phyloP scores from a whole-genome alignment of 495 filamentous ascomycete genomes.

The Xylaria nigripes region DNA sequence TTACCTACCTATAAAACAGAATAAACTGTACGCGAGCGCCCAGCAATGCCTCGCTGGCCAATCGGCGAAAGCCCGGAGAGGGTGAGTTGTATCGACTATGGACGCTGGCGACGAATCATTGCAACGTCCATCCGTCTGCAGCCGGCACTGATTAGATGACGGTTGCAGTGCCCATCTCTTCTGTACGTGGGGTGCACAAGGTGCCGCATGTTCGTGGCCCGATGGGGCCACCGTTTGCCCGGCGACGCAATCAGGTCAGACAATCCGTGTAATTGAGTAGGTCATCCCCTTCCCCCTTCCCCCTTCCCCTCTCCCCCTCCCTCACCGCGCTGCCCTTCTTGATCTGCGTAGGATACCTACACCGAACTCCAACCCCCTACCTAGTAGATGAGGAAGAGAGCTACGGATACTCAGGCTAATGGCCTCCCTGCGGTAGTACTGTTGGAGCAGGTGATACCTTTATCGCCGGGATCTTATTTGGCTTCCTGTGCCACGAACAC shows the following conservation, averaged over 20 bases:
- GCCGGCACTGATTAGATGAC: constrained; percentile 19
- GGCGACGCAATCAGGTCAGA: constrained; percentile 33
- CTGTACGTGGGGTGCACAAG: constrained; percentile 62
- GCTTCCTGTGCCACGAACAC: constrained; percentile 41
- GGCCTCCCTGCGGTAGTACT: constrained; percentile 39
- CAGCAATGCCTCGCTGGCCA: constrained; percentile 45
- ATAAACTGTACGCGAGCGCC: constrained; percentile 39
- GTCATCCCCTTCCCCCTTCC: constrained; percentile 26
- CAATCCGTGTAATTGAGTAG: constrained; percentile 53
- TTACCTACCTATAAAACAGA: constrained; percentile 24
- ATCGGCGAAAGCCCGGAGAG: constrained; percentile 31
- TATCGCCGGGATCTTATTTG: constrained; percentile 62
- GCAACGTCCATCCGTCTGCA: constrained; percentile 12
- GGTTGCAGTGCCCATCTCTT: constrained; percentile 45
- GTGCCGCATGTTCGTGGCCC: constrained; percentile 42
- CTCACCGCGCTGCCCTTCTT: constrained; percentile 2
- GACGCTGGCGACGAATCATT: constrained; percentile 11
- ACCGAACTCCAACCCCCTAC: not conserved
- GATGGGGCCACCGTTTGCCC: constrained; percentile 32
- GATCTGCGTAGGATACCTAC: not conserved
- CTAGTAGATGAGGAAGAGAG: not conserved
- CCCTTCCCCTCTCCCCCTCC: not conserved
- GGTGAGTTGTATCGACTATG: constrained; percentile 32
- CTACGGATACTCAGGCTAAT: constrained; percentile 15
- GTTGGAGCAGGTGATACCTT: constrained; percentile 71